Percentiles rank a stretch among this genome's conserved stretches.
These are phyloP conservation scores for Narthecium ossifragum DNA, from an alignment of 106 monocot genomes.

Conservation along the genomic window DNA sequence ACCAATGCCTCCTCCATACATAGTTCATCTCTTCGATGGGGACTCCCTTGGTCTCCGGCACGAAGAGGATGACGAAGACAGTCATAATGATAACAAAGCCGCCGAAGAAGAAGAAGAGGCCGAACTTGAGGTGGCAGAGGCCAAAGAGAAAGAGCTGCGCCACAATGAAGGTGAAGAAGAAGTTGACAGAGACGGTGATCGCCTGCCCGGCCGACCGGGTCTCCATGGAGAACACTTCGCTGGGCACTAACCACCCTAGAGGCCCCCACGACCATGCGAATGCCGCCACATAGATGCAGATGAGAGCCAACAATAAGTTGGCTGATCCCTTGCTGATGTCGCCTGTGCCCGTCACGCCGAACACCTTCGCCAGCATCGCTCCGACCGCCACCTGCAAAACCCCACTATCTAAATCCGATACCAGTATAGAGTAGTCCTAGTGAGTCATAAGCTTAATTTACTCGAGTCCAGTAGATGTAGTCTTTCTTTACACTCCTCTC, in stretches of 20 bases:
- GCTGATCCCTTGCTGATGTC: constrained; percentile 1
- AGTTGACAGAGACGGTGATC: constrained; percentile 19
- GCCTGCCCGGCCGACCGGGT: constrained; percentile 23
- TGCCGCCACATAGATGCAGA: constrained; percentile 23
- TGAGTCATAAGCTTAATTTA: too few species aligned
- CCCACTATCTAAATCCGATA: too few species aligned
- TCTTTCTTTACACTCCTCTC: too few species aligned
- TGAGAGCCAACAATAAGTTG: constrained; percentile 6
- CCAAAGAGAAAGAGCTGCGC: constrained; percentile 15
- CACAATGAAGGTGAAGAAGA: constrained; percentile 16
- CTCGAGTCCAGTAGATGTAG: too few species aligned
- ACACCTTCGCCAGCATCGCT: constrained; percentile 5
- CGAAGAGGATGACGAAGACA: constrained; percentile 7
- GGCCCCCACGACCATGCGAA: constrained; percentile 33
- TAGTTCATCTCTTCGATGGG: constrained; percentile 23
- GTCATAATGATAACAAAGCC: constrained; percentile 14
- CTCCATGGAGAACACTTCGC: constrained; percentile 42
- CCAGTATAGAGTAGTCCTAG: too few species aligned
- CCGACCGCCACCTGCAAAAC: constrained; percentile 4
- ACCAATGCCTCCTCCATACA: constrained; percentile 20
- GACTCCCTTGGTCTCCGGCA: constrained; percentile 28
- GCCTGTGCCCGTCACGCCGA: constrained; percentile 8
- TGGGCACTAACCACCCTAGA: constrained; percentile 13
- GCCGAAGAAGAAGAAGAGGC: constrained; percentile 19
- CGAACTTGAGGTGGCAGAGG: constrained; percentile 20